phyloP scores from a whole-genome alignment of 495 filamentous ascomycete species.

The Podospora pseudocomata region DNA sequence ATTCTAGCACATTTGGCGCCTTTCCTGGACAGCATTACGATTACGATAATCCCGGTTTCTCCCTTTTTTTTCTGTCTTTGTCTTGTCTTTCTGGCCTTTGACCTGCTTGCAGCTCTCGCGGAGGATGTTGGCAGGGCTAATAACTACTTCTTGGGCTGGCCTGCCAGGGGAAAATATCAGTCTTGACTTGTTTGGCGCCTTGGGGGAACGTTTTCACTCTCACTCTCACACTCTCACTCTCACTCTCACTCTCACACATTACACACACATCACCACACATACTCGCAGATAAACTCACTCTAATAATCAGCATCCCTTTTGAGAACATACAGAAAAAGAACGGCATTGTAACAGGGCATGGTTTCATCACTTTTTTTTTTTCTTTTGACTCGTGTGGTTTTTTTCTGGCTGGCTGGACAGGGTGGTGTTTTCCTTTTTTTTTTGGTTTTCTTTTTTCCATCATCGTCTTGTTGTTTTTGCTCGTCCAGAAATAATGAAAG shows the following conservation, averaged over 20 bases:
- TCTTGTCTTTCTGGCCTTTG: constrained; percentile 13
- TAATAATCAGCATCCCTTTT: constrained; percentile 32
- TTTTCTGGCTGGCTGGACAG: constrained; percentile 19
- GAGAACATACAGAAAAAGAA: constrained; percentile 25
- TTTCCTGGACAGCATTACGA: constrained; percentile 29
- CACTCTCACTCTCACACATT: not conserved
- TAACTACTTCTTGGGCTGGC: constrained; percentile 16
- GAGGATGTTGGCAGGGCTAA: constrained; percentile 13
- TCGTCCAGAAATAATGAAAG: constrained; percentile 7
- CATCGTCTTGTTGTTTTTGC: constrained; percentile 4
- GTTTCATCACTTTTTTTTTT: constrained; percentile 4
- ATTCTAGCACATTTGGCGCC: constrained; percentile 25
- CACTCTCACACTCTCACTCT: not conserved
- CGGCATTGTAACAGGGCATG: constrained; percentile 22
- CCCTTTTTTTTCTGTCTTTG: constrained; percentile 15
- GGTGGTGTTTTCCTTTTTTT: constrained; percentile 10
- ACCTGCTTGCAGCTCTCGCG: constrained; percentile 15
- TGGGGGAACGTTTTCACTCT: constrained; percentile 16
- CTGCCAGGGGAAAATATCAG: constrained; percentile 6
- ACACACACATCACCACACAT: not conserved
- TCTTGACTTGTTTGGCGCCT: not conserved
- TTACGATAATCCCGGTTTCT: constrained; percentile 24
- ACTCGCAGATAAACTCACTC: constrained; percentile 24
- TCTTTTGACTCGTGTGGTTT: constrained; percentile 3
- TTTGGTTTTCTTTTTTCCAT: constrained; percentile 7